Base-by-base conservation (phyloP, 1,284 basidiomycete species). In the Lentinus polychrous region DNA sequence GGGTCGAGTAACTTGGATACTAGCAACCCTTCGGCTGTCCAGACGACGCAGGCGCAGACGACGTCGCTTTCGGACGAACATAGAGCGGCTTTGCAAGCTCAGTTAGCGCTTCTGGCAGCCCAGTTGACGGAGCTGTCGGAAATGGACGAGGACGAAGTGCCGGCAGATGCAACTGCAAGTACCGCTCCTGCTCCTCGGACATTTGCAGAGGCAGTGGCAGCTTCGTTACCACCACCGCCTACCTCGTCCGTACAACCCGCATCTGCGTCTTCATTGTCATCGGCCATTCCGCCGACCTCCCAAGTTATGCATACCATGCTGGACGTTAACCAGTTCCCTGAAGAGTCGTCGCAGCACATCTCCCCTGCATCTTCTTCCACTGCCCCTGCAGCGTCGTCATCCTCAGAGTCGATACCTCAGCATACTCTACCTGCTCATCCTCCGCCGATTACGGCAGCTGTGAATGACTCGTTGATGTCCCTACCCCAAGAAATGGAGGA, bases 1-100 rank as follows among this genome's bases (percentile, higher is more conserved):
- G 27, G 27, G 27, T 10, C 27, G 27, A 27, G 27, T 10, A 27
- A 4, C 27, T 5, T 27, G 27, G 27, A 27, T 10, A 27, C 5
- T 27, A 27, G 10, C 27, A 10, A 4, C 27, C 27, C 27, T 15
- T 43, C 38, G n/a, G n/a, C 49, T 17, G 10, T 37, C 18, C 22
- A 8, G 39, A 40, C 15, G 46, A 35, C 32, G 46, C 46, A 20
- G 46, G 48, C 31, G 46, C 49, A 7, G 10, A 27, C 27, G 10
- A 27, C 56, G 40, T 50, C 49, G 14, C 57, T 67, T 22, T 62
- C 64, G 11, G 65, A 64, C 46, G 66, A 72, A 48, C 71, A 76
- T 48, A 72, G 83, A 12, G 80, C 81, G 15, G 74, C 78, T 43
- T 60, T 85, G 46, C 81, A 83, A 55, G 79, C 78, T 1, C 80